Evolutionary conservation across 1,284 basidiomycete genomes (phyloP), one percentile per base, ranked within the genome.

Genomic region (Earliella scabrosa): DNA sequence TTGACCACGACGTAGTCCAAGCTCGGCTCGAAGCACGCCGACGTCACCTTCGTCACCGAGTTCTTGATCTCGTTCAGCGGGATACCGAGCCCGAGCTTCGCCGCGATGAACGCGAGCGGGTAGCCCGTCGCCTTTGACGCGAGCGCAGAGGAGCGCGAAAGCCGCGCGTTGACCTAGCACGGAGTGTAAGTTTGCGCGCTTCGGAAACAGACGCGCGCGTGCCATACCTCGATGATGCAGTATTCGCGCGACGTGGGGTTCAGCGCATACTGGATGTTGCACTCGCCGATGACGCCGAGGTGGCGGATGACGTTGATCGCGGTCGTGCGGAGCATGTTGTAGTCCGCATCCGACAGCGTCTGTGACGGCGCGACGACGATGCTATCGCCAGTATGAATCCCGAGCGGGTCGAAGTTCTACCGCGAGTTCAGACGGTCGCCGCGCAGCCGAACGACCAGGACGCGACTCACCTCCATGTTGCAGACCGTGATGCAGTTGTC

Each of bases 81-180:
- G 50, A 98, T 97, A 52, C 93, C 93, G 51, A 99, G 88, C 71
- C 96, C 97, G 44, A 98, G 87, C 77, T 99, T 98, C 43, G 97
- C 97, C 29, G 97, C 97, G 65, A 98, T 98, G 81, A 97, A 99
- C 3, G 97, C 97, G 44, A 99, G 83, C 4, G 97, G 97, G 75
- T 98, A 99, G 16, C 97, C 97, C 16, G 97, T 99, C 1, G 97
- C 97, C 77, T 99, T 99, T 53, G 96, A 98, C 16, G 97, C 97
- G 32, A 99, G 84, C 5, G 97, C 97, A 36, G 97, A 98, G 2
- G 97, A 98, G 66, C 97, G 92, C 14, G 97, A 98, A 16, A 99
- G 85, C 80, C 97, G 94, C n/a, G 97, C 97, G 70, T 99, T 98
- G 71, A 98, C 97, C 89, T 92, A 46, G 10, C 18, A 20, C 21